Percentiles rank a stretch among this genome's conserved stretches.
These are phyloP conservation scores for Coemansia aciculifera DNA, from an alignment of 192 early-diverging fungal species.

Conservation along the genomic window DNA sequence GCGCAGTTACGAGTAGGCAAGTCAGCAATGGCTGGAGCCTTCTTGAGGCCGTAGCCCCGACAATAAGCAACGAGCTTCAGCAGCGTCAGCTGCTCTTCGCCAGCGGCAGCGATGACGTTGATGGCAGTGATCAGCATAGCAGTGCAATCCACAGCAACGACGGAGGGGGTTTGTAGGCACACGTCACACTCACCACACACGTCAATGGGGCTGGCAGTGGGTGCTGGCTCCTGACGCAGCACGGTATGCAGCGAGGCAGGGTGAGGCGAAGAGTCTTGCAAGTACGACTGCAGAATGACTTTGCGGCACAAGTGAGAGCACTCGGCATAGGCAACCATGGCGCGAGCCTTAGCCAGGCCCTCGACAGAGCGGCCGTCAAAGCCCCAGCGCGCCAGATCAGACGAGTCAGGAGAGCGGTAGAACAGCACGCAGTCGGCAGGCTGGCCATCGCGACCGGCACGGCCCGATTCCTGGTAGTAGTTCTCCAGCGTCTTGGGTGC, in stretches of 20 bases:
- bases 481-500: constrained; percentile 57
- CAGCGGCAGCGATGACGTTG: constrained; percentile 25
- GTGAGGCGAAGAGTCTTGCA: constrained; percentile 33
- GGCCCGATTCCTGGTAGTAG: constrained; percentile 76
- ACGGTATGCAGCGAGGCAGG: constrained; percentile 6
- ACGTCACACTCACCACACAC: constrained; percentile 52
- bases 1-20: constrained; percentile 26
- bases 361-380: constrained; percentile 58
- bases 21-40: constrained; percentile 23
- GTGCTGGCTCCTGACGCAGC: neutral
- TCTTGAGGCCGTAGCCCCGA: constrained; percentile 28
- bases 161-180: constrained; percentile 8
- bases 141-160: constrained; percentile 56
- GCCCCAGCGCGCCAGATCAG: constrained; percentile 60
- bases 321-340: constrained; percentile 67
- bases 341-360: constrained; percentile 61
- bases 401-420: constrained; percentile 66
- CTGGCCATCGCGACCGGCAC: constrained; percentile 71
- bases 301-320: constrained; percentile 64
- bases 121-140: constrained; percentile 24
- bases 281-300: constrained; percentile 59
- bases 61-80: constrained; percentile 31
- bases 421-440: constrained; percentile 69
- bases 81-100: constrained; percentile 38
- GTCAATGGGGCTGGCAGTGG: constrained; percentile 15